Base-by-base conservation (phyloP, 2,329 filamentous ascomycete species). In the Didymella glomerata region DNA sequence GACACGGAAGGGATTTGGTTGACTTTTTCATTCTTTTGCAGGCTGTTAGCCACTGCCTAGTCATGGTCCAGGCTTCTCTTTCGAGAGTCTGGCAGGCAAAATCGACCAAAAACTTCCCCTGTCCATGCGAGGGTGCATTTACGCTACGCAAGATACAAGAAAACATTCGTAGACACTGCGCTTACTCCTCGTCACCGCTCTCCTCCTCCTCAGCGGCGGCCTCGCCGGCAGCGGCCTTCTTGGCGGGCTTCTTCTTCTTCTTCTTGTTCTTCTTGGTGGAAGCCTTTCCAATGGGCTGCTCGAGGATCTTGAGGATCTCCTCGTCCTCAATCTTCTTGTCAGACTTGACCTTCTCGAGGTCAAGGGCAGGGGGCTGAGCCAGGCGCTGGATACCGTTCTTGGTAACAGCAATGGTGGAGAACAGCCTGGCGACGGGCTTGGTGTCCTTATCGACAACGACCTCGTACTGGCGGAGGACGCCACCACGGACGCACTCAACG, bases 321-420 rank as follows among this genome's bases (percentile, higher is more conserved):
- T 96, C 92, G 66, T 98, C 94, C 67, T 88, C 90, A 74, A 99
- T 97, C 86, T 97, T 97, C 87, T 98, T 98, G 79, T 98, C 93
- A 32, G 92, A 90, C 86, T 97, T 90, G 84, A 90, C 87, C 83
- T 93, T 93, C 76, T 85, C 86, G 62, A 95, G 78, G 75, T 98
- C 92, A 64, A 90, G 84, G 22, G 88, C 78, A 62, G 91, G 88
- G 32, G 95, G 89, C 25, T 86, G 89, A 71, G 92, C 89, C 58
- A 99, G 83, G 81, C 91, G 92, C 75, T 90, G 92, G 73, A 99
- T 84, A 68, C 95, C 95, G 78, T 98, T 97, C 88, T 99, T 99
- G 73, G 93, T 97, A 78, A 99, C 93, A 61, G 92, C 95, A 79
- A 98, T 83, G 25, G 95, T 99, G 62, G 90, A 96, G 81, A 98